phyloP scores from a whole-genome alignment of 768 basidiomycete genomes.

The Lactarius vividus region DNA sequence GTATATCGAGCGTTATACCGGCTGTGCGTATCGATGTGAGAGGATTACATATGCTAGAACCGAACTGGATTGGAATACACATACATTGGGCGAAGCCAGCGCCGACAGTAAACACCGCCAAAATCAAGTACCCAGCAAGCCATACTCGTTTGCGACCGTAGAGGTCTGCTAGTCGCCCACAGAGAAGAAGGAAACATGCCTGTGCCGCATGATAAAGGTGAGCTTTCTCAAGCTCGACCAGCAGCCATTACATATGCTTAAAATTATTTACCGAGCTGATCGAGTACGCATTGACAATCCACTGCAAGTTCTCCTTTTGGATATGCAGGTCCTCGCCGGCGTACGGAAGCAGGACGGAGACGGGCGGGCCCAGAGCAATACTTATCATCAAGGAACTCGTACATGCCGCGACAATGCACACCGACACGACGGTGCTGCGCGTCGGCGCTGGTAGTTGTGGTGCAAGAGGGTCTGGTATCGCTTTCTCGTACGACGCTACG shows the following conservation, averaged over 20 bases:
- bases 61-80: slow-evolving; percentile 2
- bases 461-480: neutral
- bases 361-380: slow-evolving; percentile 29
- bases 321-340: slow-evolving; percentile 44
- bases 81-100: slow-evolving; percentile 62
- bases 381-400: slow-evolving; percentile 36
- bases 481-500: neutral
- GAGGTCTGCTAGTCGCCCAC: slow-evolving; percentile 77
- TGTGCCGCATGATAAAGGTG: slow-evolving; percentile 29
- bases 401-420: slow-evolving; percentile 31
- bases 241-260: no score
- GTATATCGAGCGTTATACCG: slow-evolving; percentile 58
- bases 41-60: neutral
- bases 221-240: neutral
- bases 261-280: slow-evolving; percentile 54
- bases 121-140: slow-evolving; percentile 52
- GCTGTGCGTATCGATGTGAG: slow-evolving; percentile 37
- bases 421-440: slow-evolving; percentile 15
- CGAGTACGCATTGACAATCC: slow-evolving; percentile 66
- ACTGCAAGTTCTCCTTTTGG: slow-evolving; percentile 53
- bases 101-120: slow-evolving; percentile 57
- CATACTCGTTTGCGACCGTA: slow-evolving; percentile 74
- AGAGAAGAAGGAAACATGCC: slow-evolving; percentile 77
- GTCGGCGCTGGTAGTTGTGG: neutral
- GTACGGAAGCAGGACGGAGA: slow-evolving; percentile 34